Percentiles rank a stretch among this genome's conserved stretches.
phyloP scores from a whole-genome alignment of 345 rosid genomes.

The Anacardium occidentale region DNA sequence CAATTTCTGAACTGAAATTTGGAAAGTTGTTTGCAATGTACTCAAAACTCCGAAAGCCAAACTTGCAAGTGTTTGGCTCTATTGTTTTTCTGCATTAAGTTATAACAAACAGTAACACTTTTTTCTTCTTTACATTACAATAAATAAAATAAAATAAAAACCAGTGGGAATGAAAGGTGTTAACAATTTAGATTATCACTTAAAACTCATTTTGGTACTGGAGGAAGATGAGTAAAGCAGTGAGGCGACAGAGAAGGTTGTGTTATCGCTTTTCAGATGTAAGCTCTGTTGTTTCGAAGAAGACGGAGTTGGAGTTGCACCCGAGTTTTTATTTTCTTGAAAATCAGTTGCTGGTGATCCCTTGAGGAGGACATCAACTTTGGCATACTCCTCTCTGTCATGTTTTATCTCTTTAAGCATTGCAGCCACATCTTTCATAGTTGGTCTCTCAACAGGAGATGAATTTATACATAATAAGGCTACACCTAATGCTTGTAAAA shows the following conservation, averaged over 20 bases:
- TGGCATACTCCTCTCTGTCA: conserved; percentile 75
- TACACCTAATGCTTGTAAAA: conserved; percentile 79
- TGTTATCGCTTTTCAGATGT: conserved; percentile 57
- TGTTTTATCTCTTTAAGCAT: conserved; percentile 94
- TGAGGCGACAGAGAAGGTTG: conserved; percentile 87
- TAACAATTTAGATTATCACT: conserved; percentile 25
- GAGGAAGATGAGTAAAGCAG: conserved; percentile 64
- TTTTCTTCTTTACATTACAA: conserved; percentile 33
- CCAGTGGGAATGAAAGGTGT: no score
- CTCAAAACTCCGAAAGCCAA: conserved; percentile 14
- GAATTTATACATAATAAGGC: conserved; percentile 73
- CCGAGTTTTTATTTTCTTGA: conserved; percentile 28
- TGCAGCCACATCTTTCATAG: conserved; percentile 90
- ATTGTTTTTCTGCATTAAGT: conserved; percentile 19
- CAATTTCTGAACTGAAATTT: neutral
- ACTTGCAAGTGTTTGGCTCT: conserved; percentile 12
- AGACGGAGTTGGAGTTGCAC: conserved; percentile 37
- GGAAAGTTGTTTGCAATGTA: conserved; percentile 4
- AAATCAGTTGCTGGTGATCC: conserved; percentile 49
- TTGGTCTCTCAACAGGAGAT: conserved; percentile 77
- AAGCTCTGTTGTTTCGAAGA: conserved; percentile 50
- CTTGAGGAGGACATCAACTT: conserved; percentile 70
- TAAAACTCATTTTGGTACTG: conserved; percentile 35
- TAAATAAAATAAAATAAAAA: conserved; percentile 4
- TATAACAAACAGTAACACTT: conserved; percentile 25